Percentiles rank a stretch among this genome's conserved stretches.
Evolutionary conservation across 2,329 filamentous ascomycete genomes (phyloP).

Genomic region (Gaeumannomyces sp.): DNA sequence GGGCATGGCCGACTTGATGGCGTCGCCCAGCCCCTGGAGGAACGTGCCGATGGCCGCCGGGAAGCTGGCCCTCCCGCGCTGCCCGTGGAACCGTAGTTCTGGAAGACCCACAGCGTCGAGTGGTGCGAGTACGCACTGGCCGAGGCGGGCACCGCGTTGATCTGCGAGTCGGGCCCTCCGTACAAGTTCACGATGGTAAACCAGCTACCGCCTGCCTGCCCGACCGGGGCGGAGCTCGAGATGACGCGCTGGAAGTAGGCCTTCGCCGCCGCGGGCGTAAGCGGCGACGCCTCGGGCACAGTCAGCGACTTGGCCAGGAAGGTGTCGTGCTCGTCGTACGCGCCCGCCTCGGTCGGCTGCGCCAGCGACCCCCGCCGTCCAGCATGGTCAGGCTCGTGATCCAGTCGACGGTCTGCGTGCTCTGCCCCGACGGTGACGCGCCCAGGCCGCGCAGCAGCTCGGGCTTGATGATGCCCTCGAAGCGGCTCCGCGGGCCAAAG

Average conservation of each 20-base stretch:
- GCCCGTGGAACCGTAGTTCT: constrained; percentile 37
- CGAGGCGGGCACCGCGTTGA: constrained; percentile 21
- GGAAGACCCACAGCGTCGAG: constrained; percentile 42
- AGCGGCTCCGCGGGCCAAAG: constrained; percentile 1
- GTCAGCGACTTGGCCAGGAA: constrained; percentile 24
- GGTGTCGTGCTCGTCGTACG: constrained; percentile 20
- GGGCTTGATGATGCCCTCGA: constrained; percentile 6
- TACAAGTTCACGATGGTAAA: constrained; percentile 29
- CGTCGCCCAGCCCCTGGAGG: constrained; percentile 34
- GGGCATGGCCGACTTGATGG: constrained; percentile 22
- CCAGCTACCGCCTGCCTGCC: constrained; percentile 20
- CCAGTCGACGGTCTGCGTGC: background rate
- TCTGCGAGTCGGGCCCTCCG: constrained; percentile 30
- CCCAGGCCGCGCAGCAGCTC: constrained; percentile 9
- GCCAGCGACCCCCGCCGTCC: background rate
- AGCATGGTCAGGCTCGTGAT: constrained; percentile 6
- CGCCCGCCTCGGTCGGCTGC: constrained; percentile 4
- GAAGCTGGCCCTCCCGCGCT: constrained; percentile 21
- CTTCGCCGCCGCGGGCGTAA: background rate
- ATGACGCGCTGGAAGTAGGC: constrained; percentile 7
- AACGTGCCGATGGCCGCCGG: constrained; percentile 30
- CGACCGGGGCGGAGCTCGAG: background rate
- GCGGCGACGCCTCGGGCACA: constrained; percentile 8
- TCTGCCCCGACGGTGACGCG: background rate
- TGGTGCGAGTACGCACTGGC: constrained; percentile 33